Conservation (phyloP, 2,329 filamentous ascomycete genomes). For the Exophiala xenobiotica region DNA sequence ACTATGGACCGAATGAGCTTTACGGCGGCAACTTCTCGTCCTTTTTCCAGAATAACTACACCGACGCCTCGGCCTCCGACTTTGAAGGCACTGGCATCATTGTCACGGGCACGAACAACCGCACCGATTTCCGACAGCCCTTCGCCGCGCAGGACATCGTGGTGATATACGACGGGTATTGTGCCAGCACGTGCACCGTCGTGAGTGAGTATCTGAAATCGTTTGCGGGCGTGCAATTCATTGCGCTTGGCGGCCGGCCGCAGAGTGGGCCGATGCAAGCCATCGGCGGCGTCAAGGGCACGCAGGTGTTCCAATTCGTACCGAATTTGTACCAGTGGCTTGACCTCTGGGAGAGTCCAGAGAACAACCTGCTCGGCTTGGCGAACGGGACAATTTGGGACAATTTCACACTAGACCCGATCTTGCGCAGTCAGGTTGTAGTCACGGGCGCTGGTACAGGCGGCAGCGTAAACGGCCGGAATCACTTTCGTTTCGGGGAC, state of each 20-base stretch:
- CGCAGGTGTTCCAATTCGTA: conserved; percentile 18
- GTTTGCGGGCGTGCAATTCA: conserved; percentile 56
- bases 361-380: conserved; percentile 7
- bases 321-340: conserved; percentile 4
- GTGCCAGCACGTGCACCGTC: conserved; percentile 59
- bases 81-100: conserved; percentile 35
- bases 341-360: conserved; percentile 13
- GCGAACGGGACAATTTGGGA: conserved; percentile 27
- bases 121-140: conserved; percentile 48
- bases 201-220: conserved; percentile 56
- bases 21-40: conserved; percentile 57
- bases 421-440: background rate
- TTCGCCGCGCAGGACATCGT: conserved; percentile 58
- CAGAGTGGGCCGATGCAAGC: conserved; percentile 57
- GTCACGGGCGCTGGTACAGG: conserved; percentile 20
- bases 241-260: conserved; percentile 62
- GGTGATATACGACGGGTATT: conserved; percentile 52
- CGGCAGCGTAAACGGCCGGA: conserved; percentile 46
- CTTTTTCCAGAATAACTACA: conserved; percentile 55
- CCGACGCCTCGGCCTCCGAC: conserved; percentile 40
- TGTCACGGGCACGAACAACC: conserved; percentile 52
- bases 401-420: conserved; percentile 20
- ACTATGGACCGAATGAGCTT: conserved; percentile 41
- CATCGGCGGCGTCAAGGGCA: conserved; percentile 65
- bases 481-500: conserved; percentile 47